Base-by-base conservation (phyloP, 371 early-diverging fungal genomes). In the Mortierella sp. region DNA sequence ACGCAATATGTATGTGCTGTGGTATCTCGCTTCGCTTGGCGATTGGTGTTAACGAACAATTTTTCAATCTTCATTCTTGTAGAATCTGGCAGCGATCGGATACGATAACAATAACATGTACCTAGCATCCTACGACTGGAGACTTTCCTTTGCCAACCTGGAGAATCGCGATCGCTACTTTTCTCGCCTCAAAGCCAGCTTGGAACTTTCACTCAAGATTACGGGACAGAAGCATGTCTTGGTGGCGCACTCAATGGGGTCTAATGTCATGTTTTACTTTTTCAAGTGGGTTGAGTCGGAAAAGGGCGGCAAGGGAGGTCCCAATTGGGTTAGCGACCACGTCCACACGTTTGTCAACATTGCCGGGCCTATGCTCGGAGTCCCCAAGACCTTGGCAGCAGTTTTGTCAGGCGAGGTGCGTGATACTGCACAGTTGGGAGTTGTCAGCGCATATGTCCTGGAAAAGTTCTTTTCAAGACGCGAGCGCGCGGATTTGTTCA, bases 81-180 rank as follows among this genome's bases (percentile, higher is more conserved):
- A 96, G 80, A 98, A 97, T 82, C 78, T 98, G 70, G 96, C 97
- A 0, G 94, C 93, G 0, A 91, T 98, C 64, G 98, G 98, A 37
- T 97, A 97, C 85, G 98, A 98, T 88, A 93, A 89, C 87, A 96
- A 95, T 78, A 96, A 93, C 70, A 96, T 98, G 94, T 90, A 94
- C 54, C 88, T 98, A 67, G 97, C 97, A 0, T 90, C 96, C 0
- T 98, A 97, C 86, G 98, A 99, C 89, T 99, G 99, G 98, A 91
- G 99, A 59, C 89, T 99, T 55, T 91, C 95, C 0, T 93, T 95
- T 74, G 74, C 88, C n/a, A 96, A 97, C 69, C 89, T 98, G 6
- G 98, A 99, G 86, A 89, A 87, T 10, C 91, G 99, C 21, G 98
- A 99, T 83, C 87, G 89, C 34, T 98, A 94, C 82, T 98, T 97